These are phyloP conservation scores for Aspergillus neotritici DNA, from an alignment of 2,329 filamentous ascomycete species.

Conservation along the genomic window DNA sequence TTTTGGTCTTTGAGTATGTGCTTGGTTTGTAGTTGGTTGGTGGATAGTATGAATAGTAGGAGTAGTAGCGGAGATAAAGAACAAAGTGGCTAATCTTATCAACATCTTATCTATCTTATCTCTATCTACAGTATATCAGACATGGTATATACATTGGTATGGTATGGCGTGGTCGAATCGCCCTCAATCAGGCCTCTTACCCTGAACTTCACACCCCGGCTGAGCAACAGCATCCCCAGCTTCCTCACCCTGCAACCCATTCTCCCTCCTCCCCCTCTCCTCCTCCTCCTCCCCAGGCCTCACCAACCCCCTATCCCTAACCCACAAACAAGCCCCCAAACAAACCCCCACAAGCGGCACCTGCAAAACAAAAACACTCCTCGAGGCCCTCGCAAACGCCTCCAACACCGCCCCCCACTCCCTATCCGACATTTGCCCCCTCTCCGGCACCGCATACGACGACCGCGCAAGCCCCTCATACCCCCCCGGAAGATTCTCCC, in stretches of 20 bases:
- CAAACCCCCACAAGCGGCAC: slow-evolving; percentile 50
- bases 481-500: slow-evolving; percentile 35
- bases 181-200: not conserved
- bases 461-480: slow-evolving; percentile 36
- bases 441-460: slow-evolving; percentile 34
- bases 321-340: slow-evolving; percentile 47
- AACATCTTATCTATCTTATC: too few relatives aligned
- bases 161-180: too few relatives aligned
- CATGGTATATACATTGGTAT: too few relatives aligned
- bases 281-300: slow-evolving; percentile 28
- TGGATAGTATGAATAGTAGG: too few relatives aligned
- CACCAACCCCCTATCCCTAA: slow-evolving; percentile 48
- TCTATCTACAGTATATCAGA: too few relatives aligned
- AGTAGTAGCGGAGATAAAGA: too few relatives aligned
- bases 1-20: too few relatives aligned
- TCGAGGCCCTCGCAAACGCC: slow-evolving; percentile 51
- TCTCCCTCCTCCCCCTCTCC: slow-evolving; percentile 25
- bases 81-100: too few relatives aligned
- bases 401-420: slow-evolving; percentile 41
- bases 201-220: not conserved
- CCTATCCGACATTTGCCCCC: slow-evolving; percentile 22
- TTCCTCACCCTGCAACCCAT: slow-evolving; percentile 21
- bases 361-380: slow-evolving; percentile 53
- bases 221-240: not conserved
- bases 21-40: too few relatives aligned